phyloP scores from a whole-genome alignment of 1,284 basidiomycete genomes.

The Cutaneotrichosporon sp. region DNA sequence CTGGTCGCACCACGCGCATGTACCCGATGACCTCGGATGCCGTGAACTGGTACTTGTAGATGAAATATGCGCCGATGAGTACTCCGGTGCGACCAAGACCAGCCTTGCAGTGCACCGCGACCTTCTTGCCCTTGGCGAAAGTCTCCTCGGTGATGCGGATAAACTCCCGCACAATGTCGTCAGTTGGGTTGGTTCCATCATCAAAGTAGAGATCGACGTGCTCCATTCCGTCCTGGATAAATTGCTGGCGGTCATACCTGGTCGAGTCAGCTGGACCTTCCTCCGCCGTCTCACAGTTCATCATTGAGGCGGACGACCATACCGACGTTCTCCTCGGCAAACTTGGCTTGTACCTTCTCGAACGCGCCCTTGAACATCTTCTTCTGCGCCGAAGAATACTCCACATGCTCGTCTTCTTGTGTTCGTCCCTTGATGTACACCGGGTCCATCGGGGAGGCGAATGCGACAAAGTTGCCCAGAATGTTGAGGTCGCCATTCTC shows the following conservation, averaged over 20 bases:
- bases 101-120: slow-evolving; percentile 72
- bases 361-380: slow-evolving; percentile 67
- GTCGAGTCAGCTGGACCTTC: slow-evolving; percentile 2
- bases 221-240: slow-evolving; percentile 78
- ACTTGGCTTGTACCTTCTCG: slow-evolving; percentile 85
- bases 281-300: slow-evolving; percentile 54
- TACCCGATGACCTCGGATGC: slow-evolving; percentile 95
- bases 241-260: slow-evolving; percentile 75
- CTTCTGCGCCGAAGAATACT: slow-evolving; percentile 2
- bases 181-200: slow-evolving; percentile 76
- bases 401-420: background rate
- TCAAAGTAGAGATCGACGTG: slow-evolving; percentile 87
- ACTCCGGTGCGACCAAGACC: slow-evolving; percentile 60
- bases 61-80: slow-evolving; percentile 92
- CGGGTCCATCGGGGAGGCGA: slow-evolving; percentile 78
- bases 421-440: slow-evolving; percentile 20
- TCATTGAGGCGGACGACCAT: slow-evolving; percentile 95
- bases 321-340: slow-evolving; percentile 77
- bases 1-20: slow-evolving; percentile 92
- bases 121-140: slow-evolving; percentile 66
- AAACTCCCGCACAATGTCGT: slow-evolving; percentile 87
- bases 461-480: slow-evolving; percentile 78
- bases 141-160: slow-evolving; percentile 76
- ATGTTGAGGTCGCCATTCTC: slow-evolving; percentile 99
- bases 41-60: slow-evolving; percentile 99